Evolutionary conservation across 306 rosid genomes (phyloP), one percentile per base, ranked within the genome.

Genomic region (Rosa persica): DNA sequence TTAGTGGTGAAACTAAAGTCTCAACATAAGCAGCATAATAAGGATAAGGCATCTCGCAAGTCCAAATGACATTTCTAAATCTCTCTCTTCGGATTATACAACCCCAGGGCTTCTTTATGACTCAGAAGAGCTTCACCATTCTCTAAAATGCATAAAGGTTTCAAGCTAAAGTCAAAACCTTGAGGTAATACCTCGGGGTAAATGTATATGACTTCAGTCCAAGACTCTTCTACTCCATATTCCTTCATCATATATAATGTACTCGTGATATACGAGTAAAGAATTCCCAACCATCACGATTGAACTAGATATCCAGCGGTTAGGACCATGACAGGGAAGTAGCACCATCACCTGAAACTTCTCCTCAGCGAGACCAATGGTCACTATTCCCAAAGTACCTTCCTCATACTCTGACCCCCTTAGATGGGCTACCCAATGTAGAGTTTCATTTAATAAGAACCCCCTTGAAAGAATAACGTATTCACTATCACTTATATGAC

Each of bases 241-340:
- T 73, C 67, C 67, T 73, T 55, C 77, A 73, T 55, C 13, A 55
- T 25, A 73, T 20, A 73, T 54, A 22, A 16, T 22, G 6, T n/a
- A 13, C 7, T 72, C 47, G 8, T 51, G 7, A 16, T 1, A 51
- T 17, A 51, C 57, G 16, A 51, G n/a, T 5, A 51, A 16, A 51
- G 57, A 55, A 55, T 58, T 57, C 16, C 52, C 22, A 0, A 19
- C 20, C 57, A 51, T 51, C 22, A 51, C 8, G 2, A 51, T 51
- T 51, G 57, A 51, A 51, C 6, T 51, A 1, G 57, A 5, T 4
- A 4, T 51, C 8, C 7, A 1, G 57, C n/a, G 4, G 57, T 5
- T 0, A 16, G n/a, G 10, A 4, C 6, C 2, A 51, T 2, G 57
- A 8, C 4, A 23, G 46, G 15, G 77, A 5, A 25, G 12, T 62